These are phyloP conservation scores for Achaetomiella virescens DNA, from an alignment of 495 filamentous ascomycete species.

Conservation along the genomic window DNA sequence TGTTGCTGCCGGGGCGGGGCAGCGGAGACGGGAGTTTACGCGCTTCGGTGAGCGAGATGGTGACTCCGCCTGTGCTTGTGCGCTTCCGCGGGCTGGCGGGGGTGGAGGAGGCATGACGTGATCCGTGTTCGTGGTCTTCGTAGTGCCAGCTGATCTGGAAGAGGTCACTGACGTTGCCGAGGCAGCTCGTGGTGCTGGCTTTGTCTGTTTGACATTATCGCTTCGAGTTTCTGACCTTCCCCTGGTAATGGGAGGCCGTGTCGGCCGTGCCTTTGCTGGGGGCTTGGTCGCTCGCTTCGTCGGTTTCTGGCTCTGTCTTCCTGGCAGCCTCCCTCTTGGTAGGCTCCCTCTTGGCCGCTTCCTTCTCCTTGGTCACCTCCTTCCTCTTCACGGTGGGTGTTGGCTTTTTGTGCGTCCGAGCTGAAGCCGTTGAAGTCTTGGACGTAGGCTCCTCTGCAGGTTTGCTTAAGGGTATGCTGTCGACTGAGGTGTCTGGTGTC, in stretches of 20 bases:
- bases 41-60: conserved; percentile 17
- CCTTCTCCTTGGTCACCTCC: background rate
- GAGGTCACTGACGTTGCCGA: conserved; percentile 14
- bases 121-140: conserved; percentile 8
- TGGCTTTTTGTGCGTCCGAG: background rate
- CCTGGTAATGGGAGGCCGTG: conserved; percentile 7
- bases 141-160: conserved; percentile 5
- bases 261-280: conserved; percentile 1
- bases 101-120: background rate
- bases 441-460: background rate
- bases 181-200: background rate
- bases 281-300: background rate
- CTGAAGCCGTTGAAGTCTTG: background rate
- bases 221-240: conserved; percentile 11
- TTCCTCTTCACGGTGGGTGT: background rate
- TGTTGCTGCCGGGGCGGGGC: conserved; percentile 22
- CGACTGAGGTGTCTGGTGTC: conserved; percentile 16
- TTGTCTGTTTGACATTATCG: background rate
- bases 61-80: conserved; percentile 14
- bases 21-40: conserved; percentile 39
- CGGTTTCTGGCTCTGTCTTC: background rate
- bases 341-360: background rate
- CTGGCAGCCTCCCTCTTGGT: background rate
- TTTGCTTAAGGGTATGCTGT: conserved; percentile 7
- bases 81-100: background rate